Percentiles rank a stretch among this genome's conserved stretches.
These are phyloP conservation scores for Akebia trifoliata DNA, from an alignment of 164 flowering plant species.

Conservation along the genomic window DNA sequence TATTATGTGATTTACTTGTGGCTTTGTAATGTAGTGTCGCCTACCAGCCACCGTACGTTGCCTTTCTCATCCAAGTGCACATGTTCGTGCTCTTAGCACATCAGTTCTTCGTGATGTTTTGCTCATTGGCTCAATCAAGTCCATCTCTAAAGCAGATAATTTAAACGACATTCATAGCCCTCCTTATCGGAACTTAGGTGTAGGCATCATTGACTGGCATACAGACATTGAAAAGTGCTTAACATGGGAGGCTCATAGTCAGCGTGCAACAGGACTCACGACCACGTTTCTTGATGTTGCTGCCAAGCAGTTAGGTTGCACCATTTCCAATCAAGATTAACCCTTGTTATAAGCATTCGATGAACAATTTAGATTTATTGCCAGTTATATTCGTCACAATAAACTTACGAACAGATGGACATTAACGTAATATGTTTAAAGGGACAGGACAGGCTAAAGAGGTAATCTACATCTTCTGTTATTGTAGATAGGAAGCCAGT, in stretches of 20 bases:
- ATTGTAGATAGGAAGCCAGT: slow-evolving; percentile 14
- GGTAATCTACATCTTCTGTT: slow-evolving; percentile 3
- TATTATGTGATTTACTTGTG: slow-evolving; percentile 7
- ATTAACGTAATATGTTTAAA: neutral
- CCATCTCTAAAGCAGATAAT: slow-evolving; percentile 25
- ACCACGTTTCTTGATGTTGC: slow-evolving; percentile 60
- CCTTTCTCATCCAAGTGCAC: slow-evolving; percentile 95
- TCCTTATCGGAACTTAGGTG: slow-evolving; percentile 30
- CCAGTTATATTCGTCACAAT: neutral
- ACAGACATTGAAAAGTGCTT: slow-evolving; percentile 71
- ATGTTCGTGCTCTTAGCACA: slow-evolving; percentile 88
- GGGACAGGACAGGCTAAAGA: neutral
- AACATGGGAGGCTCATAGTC: slow-evolving; percentile 79
- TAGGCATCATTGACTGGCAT: slow-evolving; percentile 59
- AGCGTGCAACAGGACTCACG: slow-evolving; percentile 49
- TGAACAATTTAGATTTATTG: neutral
- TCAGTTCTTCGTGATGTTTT: slow-evolving; percentile 81
- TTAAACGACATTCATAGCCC: slow-evolving; percentile 31
- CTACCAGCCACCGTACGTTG: slow-evolving; percentile 80
- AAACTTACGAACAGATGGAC: neutral
- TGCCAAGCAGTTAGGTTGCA: slow-evolving; percentile 78
- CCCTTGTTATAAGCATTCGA: neutral
- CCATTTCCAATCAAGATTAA: slow-evolving; percentile 33
- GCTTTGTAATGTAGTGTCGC: slow-evolving; percentile 71
- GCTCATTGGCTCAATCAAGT: slow-evolving; percentile 35